These are phyloP conservation scores for Komagataea norvegica DNA, from an alignment of 1,139 yeast species.

Conservation along the genomic window DNA sequence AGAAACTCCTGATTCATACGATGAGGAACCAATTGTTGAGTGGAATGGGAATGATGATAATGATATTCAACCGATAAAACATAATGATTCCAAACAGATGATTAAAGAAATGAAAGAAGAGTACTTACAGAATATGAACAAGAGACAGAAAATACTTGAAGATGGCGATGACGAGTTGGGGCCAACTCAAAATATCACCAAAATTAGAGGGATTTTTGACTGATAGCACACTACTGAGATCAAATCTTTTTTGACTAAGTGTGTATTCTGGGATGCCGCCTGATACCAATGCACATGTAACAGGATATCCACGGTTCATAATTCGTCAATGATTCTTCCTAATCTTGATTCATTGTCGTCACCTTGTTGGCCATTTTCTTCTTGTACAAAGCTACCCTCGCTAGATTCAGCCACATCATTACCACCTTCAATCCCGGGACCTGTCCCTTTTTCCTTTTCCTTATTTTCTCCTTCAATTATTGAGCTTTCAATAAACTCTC, in stretches of 20 bases:
- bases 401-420: too few species aligned
- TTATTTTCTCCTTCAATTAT: too few species aligned
- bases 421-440: too few species aligned
- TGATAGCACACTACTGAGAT: conserved; percentile 7
- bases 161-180: conserved; percentile 24
- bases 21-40: conserved; percentile 6
- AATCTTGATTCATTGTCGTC: conserved; percentile 12
- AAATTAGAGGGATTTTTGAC: conserved; percentile 33
- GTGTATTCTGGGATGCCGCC: too few species aligned
- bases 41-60: conserved; percentile 7
- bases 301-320: too few species aligned
- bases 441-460: too few species aligned
- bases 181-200: conserved; percentile 31
- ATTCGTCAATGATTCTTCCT: conserved; percentile 19
- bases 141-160: conserved; percentile 1
- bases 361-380: too few species aligned
- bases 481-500: too few species aligned
- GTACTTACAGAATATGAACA: conserved; percentile 22
- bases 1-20: background rate
- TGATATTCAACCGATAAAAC: background rate
- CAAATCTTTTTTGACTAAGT: too few species aligned
- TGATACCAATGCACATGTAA: too few species aligned
- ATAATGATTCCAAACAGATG: conserved; percentile 4
- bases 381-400: too few species aligned
- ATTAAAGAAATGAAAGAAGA: conserved; percentile 17